Evolutionary conservation across 2,329 filamentous ascomycete genomes (phyloP).

Genomic region (Fusarium anthophilum): DNA sequence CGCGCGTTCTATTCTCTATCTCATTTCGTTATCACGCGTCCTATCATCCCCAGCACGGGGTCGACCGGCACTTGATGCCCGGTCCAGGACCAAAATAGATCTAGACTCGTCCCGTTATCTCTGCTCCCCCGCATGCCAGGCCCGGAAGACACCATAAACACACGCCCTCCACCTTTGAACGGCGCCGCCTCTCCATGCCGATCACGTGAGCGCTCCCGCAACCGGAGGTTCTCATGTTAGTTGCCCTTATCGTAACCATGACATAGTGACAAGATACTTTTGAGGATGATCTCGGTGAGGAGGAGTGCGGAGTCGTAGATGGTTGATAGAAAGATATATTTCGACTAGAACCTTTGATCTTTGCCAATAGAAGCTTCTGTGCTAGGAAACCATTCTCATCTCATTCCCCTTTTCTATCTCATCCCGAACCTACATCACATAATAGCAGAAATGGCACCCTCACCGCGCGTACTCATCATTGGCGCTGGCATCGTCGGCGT

Average conservation of each 20-base stretch:
- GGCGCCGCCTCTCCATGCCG: slow-evolving; percentile 3
- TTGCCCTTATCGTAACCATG: slow-evolving; percentile 31
- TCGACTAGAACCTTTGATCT: slow-evolving; percentile 8
- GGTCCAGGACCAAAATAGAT: slow-evolving; percentile 11
- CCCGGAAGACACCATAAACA: slow-evolving; percentile 2
- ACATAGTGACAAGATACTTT: slow-evolving; percentile 22
- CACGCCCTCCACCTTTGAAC: slow-evolving; percentile 18
- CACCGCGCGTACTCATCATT: slow-evolving; percentile 64
- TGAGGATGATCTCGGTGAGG: slow-evolving; percentile 4
- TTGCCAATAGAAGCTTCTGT: slow-evolving; percentile 28
- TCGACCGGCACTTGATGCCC: slow-evolving; percentile 30
- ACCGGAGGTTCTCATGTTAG: slow-evolving; percentile 33
- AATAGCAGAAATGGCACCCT: slow-evolving; percentile 22
- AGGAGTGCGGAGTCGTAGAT: slow-evolving; percentile 20
- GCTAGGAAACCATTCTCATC: slow-evolving; percentile 14
- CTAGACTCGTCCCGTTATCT: slow-evolving; percentile 26
- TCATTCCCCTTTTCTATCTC: neutral
- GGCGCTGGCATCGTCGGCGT: slow-evolving; percentile 72
- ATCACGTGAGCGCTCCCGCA: slow-evolving; percentile 37
- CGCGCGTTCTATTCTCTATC: slow-evolving; percentile 13
- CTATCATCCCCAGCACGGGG: slow-evolving; percentile 23
- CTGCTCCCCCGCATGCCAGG: slow-evolving; percentile 22
- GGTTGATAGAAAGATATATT: slow-evolving; percentile 28
- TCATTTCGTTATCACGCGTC: slow-evolving; percentile 16
- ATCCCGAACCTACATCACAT: neutral